Percentiles rank a stretch among this genome's conserved stretches.
phyloP scores from a whole-genome alignment of 139 green algal species.

The Spirogloea muscicola region DNA sequence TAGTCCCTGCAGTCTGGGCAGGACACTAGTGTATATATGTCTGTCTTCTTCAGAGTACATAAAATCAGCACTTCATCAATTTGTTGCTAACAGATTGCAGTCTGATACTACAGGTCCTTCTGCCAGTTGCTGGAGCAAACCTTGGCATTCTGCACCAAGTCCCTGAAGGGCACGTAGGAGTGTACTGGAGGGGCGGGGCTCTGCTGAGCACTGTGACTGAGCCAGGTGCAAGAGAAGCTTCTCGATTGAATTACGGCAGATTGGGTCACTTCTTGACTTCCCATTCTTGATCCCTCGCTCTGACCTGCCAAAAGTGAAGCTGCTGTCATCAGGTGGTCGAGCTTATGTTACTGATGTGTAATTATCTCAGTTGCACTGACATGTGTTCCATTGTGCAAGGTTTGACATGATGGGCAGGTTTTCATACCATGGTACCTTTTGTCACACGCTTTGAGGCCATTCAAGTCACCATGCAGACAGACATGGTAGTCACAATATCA shows the following conservation, averaged over 20 bases:
- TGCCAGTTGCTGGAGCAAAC: constrained; percentile 19
- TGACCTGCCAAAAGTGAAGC: neutral
- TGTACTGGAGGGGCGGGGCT: constrained; percentile 58
- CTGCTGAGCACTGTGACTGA: constrained; percentile 47
- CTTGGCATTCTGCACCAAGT: constrained; percentile 29
- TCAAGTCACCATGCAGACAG: constrained; percentile 60
- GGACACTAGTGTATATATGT: too few relatives aligned
- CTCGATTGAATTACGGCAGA: neutral
- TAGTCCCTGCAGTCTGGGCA: too few relatives aligned
- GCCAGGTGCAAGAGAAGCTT: constrained; percentile 20
- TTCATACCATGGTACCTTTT: constrained; percentile 50
- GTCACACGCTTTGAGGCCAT: constrained; percentile 54
- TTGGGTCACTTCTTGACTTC: neutral
- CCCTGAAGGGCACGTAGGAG: constrained; percentile 55
- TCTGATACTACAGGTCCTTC: constrained; percentile 8
- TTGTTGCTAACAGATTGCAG: too few relatives aligned
- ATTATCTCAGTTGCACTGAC: too few relatives aligned
- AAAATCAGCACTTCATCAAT: too few relatives aligned
- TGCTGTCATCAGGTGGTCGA: neutral
- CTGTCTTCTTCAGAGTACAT: too few relatives aligned
- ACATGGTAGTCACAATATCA: constrained; percentile 14
- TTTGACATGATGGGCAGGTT: constrained; percentile 41
- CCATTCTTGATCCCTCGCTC: neutral
- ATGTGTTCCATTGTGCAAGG: neutral
- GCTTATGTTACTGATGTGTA: neutral